Conservation (phyloP, 768 basidiomycete genomes). For the Mycena capillaripes region DNA sequence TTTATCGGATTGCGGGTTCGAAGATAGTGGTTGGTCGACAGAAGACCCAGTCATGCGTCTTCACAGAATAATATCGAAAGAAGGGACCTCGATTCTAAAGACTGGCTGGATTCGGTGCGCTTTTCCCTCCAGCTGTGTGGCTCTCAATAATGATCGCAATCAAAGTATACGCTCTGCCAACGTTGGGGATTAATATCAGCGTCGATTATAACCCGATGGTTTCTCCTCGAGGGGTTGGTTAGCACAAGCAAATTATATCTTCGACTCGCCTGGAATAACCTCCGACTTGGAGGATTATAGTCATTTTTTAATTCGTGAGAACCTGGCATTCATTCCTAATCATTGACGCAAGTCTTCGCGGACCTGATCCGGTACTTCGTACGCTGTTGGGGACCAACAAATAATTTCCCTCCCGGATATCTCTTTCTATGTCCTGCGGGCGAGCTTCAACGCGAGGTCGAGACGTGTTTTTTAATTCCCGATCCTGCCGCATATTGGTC, state of each 20-base stretch:
- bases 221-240: background rate
- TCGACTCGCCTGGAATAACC: background rate
- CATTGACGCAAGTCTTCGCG: background rate
- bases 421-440: conserved; percentile 1
- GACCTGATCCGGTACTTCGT: background rate
- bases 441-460: background rate
- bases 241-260: conserved; percentile 10
- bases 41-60: background rate
- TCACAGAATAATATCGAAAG: background rate
- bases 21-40: no score
- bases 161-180: background rate
- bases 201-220: background rate
- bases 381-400: background rate
- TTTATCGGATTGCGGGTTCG: no score
- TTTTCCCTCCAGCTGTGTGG: no score
- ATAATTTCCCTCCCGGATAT: background rate
- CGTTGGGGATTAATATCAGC: background rate
- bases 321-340: background rate
- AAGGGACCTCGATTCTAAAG: background rate
- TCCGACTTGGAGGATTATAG: conserved; percentile 2
- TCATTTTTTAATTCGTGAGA: background rate
- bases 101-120: conserved; percentile 20
- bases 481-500: conserved; percentile 13
- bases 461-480: background rate
- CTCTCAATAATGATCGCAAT: background rate